Evolutionary conservation across 169 alveolate species (phyloP), one percentile per base, ranked within the genome.

Genomic region (Cystoisospora suis): DNA sequence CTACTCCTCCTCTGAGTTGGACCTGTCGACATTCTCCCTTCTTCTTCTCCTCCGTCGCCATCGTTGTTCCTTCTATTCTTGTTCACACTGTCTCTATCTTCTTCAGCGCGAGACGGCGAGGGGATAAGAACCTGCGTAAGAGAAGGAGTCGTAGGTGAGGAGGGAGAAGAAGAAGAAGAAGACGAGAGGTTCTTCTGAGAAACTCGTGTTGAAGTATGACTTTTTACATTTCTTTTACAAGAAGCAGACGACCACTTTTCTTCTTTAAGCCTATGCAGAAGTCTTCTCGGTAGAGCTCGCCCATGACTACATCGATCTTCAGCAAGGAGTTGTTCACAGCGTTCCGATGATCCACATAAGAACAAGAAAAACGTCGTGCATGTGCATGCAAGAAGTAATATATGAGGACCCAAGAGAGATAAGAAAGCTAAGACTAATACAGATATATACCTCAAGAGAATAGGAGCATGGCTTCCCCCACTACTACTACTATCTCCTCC

Each of bases 371-470:
- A 42, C 70, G 44, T 70, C 38, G 81, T 61, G 45, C 46, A 23
- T 0, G 49, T 27, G 46, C 40, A 27, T 23, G 58, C 80, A n/a
- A 85, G 61, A 36, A 56, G 44, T 34, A 85, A 49, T 42, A 85
- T 70, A 61, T 61, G 72, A 5, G 90, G 90, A 15, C 90, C 90
- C 23, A 85, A 65, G 32, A 85, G 81, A 15, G 90, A 85, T 36
- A 85, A 81, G 45, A 85, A 85, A 46, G 44, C 53, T 29, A 85
- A 81, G 32, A 85, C 81, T 29, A 85, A 3, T 1, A 58, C 65
- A 17, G 90, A 58, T 42, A 85, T 42, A 46, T 85, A 85, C 34
- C 90, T 42, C 9, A 69, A 38, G 46, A 85, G 81, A 2, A 85
- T 44, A 5, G 90, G 90, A 9, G 88, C 88, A 27, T 42, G 15